Percentiles rank a stretch among this genome's conserved stretches.
Evolutionary conservation across 2,329 filamentous ascomycete species (phyloP).

Genomic region (Fusarium sp.): DNA sequence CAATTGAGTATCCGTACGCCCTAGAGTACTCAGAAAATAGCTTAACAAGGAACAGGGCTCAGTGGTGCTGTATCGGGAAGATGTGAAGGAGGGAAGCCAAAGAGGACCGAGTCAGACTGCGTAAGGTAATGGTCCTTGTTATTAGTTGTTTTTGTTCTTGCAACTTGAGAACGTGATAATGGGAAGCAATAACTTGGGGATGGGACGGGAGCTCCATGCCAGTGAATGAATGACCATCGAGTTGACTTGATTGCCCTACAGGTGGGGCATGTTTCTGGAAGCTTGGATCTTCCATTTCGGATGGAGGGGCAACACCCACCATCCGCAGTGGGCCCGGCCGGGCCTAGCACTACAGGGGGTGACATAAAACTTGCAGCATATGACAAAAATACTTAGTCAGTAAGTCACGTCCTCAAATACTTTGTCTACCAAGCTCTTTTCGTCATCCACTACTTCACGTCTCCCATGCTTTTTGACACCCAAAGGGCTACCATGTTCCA

Average conservation of each 20-base stretch:
- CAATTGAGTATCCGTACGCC: not conserved
- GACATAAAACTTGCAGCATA: not conserved
- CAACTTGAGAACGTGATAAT: not conserved
- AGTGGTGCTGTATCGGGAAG: not conserved
- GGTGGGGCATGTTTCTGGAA: constrained; percentile 6
- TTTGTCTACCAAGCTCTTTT: not conserved
- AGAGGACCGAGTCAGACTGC: not conserved
- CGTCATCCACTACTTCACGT: too few species aligned
- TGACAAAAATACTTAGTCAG: not conserved
- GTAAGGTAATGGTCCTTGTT: not conserved
- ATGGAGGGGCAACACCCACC: not conserved
- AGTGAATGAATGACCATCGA: not conserved
- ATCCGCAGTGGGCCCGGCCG: not conserved
- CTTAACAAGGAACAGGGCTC: not conserved
- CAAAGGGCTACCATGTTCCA: not conserved
- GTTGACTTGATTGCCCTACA: not conserved
- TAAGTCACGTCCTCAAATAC: fast-evolving
- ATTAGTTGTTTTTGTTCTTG: constrained; percentile 4
- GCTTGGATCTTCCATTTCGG: not conserved
- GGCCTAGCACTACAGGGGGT: not conserved
- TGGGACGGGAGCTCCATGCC: not conserved
- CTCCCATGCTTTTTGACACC: not conserved
- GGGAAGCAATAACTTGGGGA: not conserved
- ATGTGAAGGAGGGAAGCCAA: not conserved
- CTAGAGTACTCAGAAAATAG: not conserved